These are phyloP conservation scores for Hanseniaspora lindneri DNA, from an alignment of 805 yeast species.

Conservation along the genomic window DNA sequence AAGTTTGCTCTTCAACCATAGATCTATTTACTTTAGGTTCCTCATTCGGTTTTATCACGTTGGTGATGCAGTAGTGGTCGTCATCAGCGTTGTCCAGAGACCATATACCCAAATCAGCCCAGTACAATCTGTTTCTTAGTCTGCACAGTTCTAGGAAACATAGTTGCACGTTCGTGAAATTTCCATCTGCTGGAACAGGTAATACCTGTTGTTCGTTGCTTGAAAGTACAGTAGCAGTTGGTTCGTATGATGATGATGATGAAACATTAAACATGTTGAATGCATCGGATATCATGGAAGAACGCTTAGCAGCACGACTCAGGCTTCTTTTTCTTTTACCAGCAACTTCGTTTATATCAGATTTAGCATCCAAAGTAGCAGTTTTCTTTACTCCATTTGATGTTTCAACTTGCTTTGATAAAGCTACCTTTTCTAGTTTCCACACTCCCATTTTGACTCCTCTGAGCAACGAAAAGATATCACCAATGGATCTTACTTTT, in stretches of 20 bases:
- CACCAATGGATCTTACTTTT: slow-evolving; percentile 71
- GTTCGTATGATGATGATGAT: slow-evolving; percentile 7
- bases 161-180: slow-evolving; percentile 30
- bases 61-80: slow-evolving; percentile 18
- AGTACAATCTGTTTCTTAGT: slow-evolving; percentile 62
- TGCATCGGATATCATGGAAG: slow-evolving; percentile 18
- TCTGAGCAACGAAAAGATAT: slow-evolving; percentile 65
- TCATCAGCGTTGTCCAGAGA: slow-evolving; percentile 31
- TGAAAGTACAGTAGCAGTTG: not conserved
- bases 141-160: slow-evolving; percentile 56
- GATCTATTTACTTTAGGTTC: slow-evolving; percentile 7
- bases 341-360: not conserved
- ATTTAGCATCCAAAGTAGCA: slow-evolving; percentile 9
- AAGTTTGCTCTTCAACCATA: slow-evolving; percentile 11
- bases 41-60: slow-evolving; percentile 24
- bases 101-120: slow-evolving; percentile 78
- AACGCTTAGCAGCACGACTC: slow-evolving; percentile 13
- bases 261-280: slow-evolving; percentile 15
- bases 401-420: slow-evolving; percentile 19
- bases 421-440: slow-evolving; percentile 38
- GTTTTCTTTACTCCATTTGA: not conserved
- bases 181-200: not conserved
- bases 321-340: slow-evolving; percentile 10
- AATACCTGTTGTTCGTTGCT: slow-evolving; percentile 3
- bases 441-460: slow-evolving; percentile 49